These are phyloP conservation scores for Tieghemostelium lacteum DNA, from an alignment of 78 protist genomes.

Conservation along the genomic window DNA sequence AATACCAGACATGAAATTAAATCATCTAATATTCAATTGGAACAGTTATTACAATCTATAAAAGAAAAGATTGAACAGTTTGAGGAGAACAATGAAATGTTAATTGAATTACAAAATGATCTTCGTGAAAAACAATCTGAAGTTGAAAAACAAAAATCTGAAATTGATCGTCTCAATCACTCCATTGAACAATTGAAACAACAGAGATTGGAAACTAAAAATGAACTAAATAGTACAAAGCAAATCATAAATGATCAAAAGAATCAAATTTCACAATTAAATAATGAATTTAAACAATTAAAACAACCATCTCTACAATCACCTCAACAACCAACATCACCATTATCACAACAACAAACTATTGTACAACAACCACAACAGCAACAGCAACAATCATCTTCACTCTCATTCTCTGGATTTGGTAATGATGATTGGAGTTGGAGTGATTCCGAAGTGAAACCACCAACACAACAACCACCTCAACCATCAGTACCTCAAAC, in stretches of 20 bases:
- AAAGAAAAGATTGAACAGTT: constrained; percentile 37
- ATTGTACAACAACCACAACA: not conserved
- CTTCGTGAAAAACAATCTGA: constrained; percentile 22
- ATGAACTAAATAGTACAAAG: not conserved
- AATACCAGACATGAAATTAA: constrained; percentile 20
- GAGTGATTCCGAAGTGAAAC: not conserved
- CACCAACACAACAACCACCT: not conserved
- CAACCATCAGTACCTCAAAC: not conserved
- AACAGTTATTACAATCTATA: not conserved
- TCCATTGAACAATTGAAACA: constrained; percentile 35
- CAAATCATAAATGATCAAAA: constrained; percentile 17
- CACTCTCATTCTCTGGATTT: not conserved
- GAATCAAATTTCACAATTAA: constrained; percentile 10
- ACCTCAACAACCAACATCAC: not conserved
- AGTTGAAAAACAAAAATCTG: constrained; percentile 12
- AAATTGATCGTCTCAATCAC: not conserved
- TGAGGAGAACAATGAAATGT: constrained; percentile 44
- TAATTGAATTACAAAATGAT: not conserved
- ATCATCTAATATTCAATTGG: constrained; percentile 47
- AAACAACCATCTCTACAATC: constrained; percentile 11
- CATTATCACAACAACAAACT: not conserved
- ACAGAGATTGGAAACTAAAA: constrained; percentile 3
- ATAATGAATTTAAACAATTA: constrained; percentile 30
- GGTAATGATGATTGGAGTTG: not conserved
- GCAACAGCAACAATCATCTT: constrained; percentile 26